Conservation (phyloP, 73 alveolate species). For the Paramecium pentaurelia region DNA sequence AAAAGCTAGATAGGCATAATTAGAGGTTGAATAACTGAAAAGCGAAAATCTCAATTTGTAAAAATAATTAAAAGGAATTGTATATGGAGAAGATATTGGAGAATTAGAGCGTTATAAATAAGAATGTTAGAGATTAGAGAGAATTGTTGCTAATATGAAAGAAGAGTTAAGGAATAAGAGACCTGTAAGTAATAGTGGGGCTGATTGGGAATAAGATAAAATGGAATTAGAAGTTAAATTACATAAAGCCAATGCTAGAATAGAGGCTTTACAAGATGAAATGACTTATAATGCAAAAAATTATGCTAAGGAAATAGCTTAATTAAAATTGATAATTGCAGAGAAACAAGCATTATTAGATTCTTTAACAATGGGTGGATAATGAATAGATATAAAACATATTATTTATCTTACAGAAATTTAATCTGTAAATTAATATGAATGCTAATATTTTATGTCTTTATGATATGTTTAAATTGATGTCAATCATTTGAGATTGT, state of each 20-base stretch:
- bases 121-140: constrained; percentile 89
- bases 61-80: constrained; percentile 82
- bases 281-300: constrained; percentile 88
- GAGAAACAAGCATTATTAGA: constrained; percentile 56
- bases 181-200: constrained; percentile 92
- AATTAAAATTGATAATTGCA: constrained; percentile 83
- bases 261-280: constrained; percentile 94
- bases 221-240: constrained; percentile 95
- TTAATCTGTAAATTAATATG: not conserved
- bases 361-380: constrained; percentile 51
- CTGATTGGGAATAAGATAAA: constrained; percentile 96
- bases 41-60: constrained; percentile 95
- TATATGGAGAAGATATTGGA: constrained; percentile 80
- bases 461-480: not conserved
- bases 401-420: not conserved
- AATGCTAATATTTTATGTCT: not conserved
- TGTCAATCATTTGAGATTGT: constrained; percentile 20
- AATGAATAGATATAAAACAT: not conserved
- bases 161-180: constrained; percentile 92
- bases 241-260: constrained; percentile 97
- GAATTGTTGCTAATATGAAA: constrained; percentile 87
- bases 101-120: constrained; percentile 87
- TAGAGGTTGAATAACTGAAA: constrained; percentile 95
- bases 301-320: constrained; percentile 95
- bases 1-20: constrained; percentile 92